Evolutionary conservation across 2,329 filamentous ascomycete genomes (phyloP).

Genomic region (Laburnicola sp.): DNA sequence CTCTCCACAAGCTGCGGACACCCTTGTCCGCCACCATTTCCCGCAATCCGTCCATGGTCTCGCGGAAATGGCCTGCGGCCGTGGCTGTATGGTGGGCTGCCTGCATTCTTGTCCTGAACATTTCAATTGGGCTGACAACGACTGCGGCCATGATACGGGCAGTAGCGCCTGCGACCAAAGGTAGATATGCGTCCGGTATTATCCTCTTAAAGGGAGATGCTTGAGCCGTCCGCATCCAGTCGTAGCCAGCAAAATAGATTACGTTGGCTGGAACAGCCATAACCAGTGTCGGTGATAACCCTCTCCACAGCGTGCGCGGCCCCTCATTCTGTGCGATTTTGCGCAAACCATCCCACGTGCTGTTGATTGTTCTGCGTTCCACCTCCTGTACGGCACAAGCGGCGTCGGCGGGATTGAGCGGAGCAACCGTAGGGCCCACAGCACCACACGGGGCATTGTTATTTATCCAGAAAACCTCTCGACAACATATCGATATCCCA

Average conservation of each 20-base stretch:
- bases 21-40: slow-evolving; percentile 79
- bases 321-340: slow-evolving; percentile 97
- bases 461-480: slow-evolving; percentile 95
- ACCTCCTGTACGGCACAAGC: slow-evolving; percentile 88
- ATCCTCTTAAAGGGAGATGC: slow-evolving; percentile 69
- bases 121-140: slow-evolving; percentile 86
- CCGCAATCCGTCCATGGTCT: slow-evolving; percentile 74
- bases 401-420: slow-evolving; percentile 51
- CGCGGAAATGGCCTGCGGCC: slow-evolving; percentile 69
- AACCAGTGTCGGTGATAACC: slow-evolving; percentile 86
- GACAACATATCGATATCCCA: slow-evolving; percentile 91
- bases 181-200: slow-evolving; percentile 67
- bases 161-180: slow-evolving; percentile 75
- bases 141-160: slow-evolving; percentile 81
- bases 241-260: slow-evolving; percentile 98
- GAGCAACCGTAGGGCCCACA: slow-evolving; percentile 60
- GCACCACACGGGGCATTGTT: slow-evolving; percentile 82
- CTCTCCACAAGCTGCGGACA: slow-evolving; percentile 80
- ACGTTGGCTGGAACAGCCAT: slow-evolving; percentile 97
- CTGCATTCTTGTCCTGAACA: slow-evolving; percentile 91
- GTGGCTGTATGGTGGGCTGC: slow-evolving; percentile 59
- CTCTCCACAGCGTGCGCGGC: slow-evolving; percentile 82
- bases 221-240: slow-evolving; percentile 80
- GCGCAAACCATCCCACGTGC: slow-evolving; percentile 85
- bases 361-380: slow-evolving; percentile 80